Percentiles rank a stretch among this genome's conserved stretches.
These are phyloP conservation scores for Cyclostephanos invisitatus DNA, from an alignment of 108 stramenopile species.

Conservation along the genomic window DNA sequence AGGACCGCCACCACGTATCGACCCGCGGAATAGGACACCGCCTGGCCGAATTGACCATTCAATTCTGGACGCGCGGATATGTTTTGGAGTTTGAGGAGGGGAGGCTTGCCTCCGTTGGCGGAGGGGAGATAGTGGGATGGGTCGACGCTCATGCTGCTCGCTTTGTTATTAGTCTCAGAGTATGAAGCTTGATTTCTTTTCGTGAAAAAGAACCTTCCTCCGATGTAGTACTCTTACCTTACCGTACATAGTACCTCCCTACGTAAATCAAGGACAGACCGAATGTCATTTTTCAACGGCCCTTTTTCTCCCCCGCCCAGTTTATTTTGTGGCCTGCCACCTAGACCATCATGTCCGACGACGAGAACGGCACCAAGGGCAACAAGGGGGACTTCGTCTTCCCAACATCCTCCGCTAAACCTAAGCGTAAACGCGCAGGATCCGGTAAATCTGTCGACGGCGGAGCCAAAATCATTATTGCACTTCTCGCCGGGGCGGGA, in stretches of 20 bases:
- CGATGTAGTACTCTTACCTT: too few species aligned
- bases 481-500: conserved; percentile 45
- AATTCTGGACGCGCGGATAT: conserved; percentile 38
- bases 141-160: conserved; percentile 29
- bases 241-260: too few species aligned
- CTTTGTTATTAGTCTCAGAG: neutral
- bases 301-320: too few species aligned
- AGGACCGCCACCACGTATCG: conserved; percentile 42
- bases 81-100: conserved; percentile 42
- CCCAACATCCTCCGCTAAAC: conserved; percentile 6
- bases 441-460: conserved; percentile 3
- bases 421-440: neutral
- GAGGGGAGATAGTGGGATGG: conserved; percentile 37
- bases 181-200: too few species aligned
- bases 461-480: conserved; percentile 34
- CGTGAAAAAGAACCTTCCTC: too few species aligned
- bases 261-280: too few species aligned
- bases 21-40: conserved; percentile 31
- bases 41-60: conserved; percentile 36
- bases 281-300: too few species aligned
- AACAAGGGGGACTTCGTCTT: conserved; percentile 36
- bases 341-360: conserved; percentile 18
- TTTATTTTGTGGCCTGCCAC: too few species aligned
- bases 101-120: conserved; percentile 32
- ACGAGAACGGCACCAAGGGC: conserved; percentile 26